A percentile compares a stretch with the other conserved stretches of the same genome.
Conservation (phyloP, 73 alveolate genomes). For the Tetrahymena malaccensis region DNA sequence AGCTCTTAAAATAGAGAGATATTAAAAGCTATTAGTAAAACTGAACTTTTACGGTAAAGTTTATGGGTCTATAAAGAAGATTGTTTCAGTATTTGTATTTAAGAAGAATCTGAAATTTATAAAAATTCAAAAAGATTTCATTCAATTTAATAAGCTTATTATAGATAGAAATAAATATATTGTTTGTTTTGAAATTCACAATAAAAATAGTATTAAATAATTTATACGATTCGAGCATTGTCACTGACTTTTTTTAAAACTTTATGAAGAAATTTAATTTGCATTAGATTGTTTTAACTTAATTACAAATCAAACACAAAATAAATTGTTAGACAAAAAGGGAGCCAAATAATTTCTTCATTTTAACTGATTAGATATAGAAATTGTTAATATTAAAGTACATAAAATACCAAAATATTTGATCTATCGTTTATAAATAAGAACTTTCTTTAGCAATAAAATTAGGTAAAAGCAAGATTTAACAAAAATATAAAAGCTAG, state of each 20-base stretch:
- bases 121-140: too few species aligned
- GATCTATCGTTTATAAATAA: background rate
- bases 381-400: too few species aligned
- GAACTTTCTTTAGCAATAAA: background rate
- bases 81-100: background rate
- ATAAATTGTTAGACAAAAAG: background rate
- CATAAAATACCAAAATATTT: background rate
- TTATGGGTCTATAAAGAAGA: background rate
- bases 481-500: too few species aligned
- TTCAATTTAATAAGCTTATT: background rate
- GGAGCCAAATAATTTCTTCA: background rate
- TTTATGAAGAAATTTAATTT: background rate
- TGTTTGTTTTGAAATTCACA: background rate
- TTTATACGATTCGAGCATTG: background rate
- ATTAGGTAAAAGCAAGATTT: background rate
- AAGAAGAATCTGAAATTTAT: background rate
- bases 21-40: background rate
- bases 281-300: background rate
- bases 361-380: background rate
- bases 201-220: background rate
- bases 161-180: background rate
- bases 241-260: background rate
- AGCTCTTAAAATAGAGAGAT: background rate
- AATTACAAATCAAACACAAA: background rate
- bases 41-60: background rate